A percentile compares a stretch with the other conserved stretches of the same genome.
Evolutionary conservation across 2,329 filamentous ascomycete species (phyloP).

Genomic region (Fonsecaea multimorphosa): DNA sequence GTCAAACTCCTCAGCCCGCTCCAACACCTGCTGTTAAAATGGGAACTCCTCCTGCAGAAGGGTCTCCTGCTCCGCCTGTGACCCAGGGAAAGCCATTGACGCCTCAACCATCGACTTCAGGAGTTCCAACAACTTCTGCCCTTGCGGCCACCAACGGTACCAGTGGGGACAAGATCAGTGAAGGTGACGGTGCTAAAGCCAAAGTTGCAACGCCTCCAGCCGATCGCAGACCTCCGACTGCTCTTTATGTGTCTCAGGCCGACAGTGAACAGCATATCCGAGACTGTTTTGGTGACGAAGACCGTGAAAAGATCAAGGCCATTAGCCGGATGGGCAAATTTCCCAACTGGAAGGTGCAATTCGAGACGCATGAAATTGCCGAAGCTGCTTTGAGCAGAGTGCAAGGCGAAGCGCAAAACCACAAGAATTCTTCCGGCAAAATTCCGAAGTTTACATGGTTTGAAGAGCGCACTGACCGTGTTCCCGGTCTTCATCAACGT

Average conservation of each 20-base stretch:
- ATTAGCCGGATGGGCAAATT: slow-evolving; percentile 69
- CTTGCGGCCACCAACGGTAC: slow-evolving; percentile 57
- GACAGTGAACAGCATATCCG: slow-evolving; percentile 82
- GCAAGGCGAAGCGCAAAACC: slow-evolving; percentile 76
- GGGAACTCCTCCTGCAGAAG: slow-evolving; percentile 42
- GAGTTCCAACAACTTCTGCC: slow-evolving; percentile 44
- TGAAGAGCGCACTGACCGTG: slow-evolving; percentile 62
- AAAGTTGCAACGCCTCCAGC: slow-evolving; percentile 61
- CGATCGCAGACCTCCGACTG: slow-evolving; percentile 71
- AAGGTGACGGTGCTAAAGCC: slow-evolving; percentile 59
- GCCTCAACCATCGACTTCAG: slow-evolving; percentile 51
- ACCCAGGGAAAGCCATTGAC: slow-evolving; percentile 59
- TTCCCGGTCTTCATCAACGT: slow-evolving; percentile 50
- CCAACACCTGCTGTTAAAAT: slow-evolving; percentile 28
- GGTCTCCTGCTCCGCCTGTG: slow-evolving; percentile 52
- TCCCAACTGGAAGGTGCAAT: slow-evolving; percentile 87
- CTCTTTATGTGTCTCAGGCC: slow-evolving; percentile 87
- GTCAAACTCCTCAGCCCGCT: slow-evolving; percentile 34
- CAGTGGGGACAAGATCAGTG: slow-evolving; percentile 52
- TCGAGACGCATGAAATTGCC: slow-evolving; percentile 78
- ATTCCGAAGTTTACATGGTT: slow-evolving; percentile 85
- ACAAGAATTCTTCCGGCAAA: slow-evolving; percentile 70
- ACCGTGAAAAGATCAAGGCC: slow-evolving; percentile 78
- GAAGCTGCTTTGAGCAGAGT: slow-evolving; percentile 73
- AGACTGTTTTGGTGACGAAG: slow-evolving; percentile 81